Evolutionary conservation across 2,329 filamentous ascomycete species (phyloP).

Genomic region (Magnaporthiopsis poae): DNA sequence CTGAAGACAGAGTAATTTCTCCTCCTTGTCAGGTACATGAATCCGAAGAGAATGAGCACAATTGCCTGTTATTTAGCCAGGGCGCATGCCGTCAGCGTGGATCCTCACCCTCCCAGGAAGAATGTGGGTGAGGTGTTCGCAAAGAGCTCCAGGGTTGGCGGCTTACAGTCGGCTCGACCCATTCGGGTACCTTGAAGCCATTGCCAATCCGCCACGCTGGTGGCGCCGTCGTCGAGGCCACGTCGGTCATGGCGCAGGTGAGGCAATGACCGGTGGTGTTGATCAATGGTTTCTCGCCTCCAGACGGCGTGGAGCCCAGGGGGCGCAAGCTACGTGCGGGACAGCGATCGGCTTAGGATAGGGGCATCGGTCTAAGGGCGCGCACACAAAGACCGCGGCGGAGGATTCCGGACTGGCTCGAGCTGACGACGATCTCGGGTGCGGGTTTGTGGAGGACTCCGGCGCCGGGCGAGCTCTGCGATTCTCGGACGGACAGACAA

Average conservation of each 20-base stretch:
- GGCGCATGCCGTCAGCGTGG: neutral
- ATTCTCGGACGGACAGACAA: neutral
- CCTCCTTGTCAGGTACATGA: slow-evolving; percentile 28
- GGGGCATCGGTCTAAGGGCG: neutral
- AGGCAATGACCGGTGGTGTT: neutral
- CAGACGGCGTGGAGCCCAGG: too few relatives aligned
- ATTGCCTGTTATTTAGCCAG: slow-evolving; percentile 21
- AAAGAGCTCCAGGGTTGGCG: neutral
- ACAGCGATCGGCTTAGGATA: neutral
- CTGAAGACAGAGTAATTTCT: slow-evolving; percentile 26
- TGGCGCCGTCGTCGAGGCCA: neutral
- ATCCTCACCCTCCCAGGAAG: too few relatives aligned
- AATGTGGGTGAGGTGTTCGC: neutral
- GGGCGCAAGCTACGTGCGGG: neutral
- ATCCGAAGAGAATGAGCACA: slow-evolving; percentile 26
- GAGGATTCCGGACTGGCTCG: neutral
- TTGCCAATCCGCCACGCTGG: slow-evolving; percentile 10
- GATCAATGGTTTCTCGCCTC: neutral
- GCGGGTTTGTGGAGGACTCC: neutral
- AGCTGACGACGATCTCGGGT: neutral
- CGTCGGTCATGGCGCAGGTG: neutral
- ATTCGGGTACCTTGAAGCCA: slow-evolving; percentile 22
- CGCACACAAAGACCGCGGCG: neutral
- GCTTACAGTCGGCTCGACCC: slow-evolving; percentile 25
- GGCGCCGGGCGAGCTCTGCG: neutral